These are phyloP conservation scores for Phialophora tarda DNA, from an alignment of 2,329 filamentous ascomycete species.

Conservation along the genomic window DNA sequence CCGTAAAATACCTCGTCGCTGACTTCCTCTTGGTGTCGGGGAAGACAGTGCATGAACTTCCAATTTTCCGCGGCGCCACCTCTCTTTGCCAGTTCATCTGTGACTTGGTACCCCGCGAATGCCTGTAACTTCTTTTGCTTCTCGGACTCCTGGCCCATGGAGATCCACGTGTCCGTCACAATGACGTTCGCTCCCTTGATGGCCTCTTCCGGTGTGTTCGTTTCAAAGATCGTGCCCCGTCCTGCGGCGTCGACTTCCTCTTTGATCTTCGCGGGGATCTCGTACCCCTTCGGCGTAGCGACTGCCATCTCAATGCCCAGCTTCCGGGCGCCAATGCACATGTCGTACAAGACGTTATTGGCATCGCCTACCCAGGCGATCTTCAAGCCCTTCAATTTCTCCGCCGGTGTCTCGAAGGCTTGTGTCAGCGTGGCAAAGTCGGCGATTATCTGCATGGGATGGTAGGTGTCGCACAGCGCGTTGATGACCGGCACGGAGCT, in stretches of 20 bases:
- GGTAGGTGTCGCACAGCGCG: constrained; percentile 85
- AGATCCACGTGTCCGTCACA: constrained; percentile 97
- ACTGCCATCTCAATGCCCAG: constrained; percentile 85
- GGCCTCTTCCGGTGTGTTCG: constrained; percentile 79
- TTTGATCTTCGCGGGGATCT: constrained; percentile 77
- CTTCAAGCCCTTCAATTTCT: constrained; percentile 79
- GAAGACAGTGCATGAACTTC: constrained; percentile 99
- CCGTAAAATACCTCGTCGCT: constrained; percentile 94
- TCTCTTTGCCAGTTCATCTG: constrained; percentile 77
- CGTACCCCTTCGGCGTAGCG: constrained; percentile 83
- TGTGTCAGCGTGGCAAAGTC: constrained; percentile 93
- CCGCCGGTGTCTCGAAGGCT: constrained; percentile 62
- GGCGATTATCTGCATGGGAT: constrained; percentile 91
- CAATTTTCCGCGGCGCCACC: constrained; percentile 86
- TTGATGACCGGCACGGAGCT: constrained; percentile 84
- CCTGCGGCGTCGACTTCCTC: constrained; percentile 71
- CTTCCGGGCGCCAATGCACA: constrained; percentile 86
- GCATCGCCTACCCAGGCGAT: constrained; percentile 96
- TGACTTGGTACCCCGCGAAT: constrained; percentile 92
- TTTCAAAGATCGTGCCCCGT: constrained; percentile 70
- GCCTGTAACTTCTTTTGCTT: constrained; percentile 74
- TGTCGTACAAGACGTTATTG: constrained; percentile 95
- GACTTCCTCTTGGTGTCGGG: constrained; percentile 90
- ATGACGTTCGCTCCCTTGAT: constrained; percentile 85
- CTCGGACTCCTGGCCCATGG: constrained; percentile 96